Base-by-base conservation (phyloP, 2,329 filamentous ascomycete genomes). In the Cladosporium sp. region DNA sequence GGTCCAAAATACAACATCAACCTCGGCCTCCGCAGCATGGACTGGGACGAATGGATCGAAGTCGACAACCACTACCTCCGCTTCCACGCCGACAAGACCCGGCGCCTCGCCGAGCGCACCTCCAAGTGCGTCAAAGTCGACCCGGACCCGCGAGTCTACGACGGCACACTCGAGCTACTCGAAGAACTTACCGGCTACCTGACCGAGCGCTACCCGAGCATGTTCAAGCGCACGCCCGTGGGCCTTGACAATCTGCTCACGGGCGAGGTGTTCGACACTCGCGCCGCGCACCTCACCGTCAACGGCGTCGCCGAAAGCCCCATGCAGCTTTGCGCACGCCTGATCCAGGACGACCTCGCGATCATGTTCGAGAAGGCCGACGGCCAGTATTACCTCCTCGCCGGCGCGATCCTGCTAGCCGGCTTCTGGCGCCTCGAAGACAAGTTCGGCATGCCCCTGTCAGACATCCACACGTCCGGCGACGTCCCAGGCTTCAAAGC, bases 351-450 rank as follows among this genome's bases (percentile, higher is more conserved):
- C 73, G 92, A 96, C 75, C 79, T 96, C 0, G 91, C 91, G 0
- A 85, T 96, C 64, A 94, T 96, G 91, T 83, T 94, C 70, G 91
- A 95, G 77, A 83, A 82, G 23, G 76, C 82, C 0, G 91, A 96
- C 73, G 91, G 91, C 0, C 87, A 93, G 75, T 94, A 94, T 80
- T 92, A 93, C 75, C 85, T 96, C 0, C 84, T 93, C 1, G 90
- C 91, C 0, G 92, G 91, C 0, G 84, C 89, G 0, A 88, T 95
- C 65, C 82, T 95, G 2, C 83, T 96, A 0, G 85, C 92, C 0
- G 92, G 92, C 0, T 96, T 96, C 82, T 96, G 92, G 92, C 85
- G 91, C 2, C 81, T 96, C 0, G 82, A 87, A 65, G 91, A 96
- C 74, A 96, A 96, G 78, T 86, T 89, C 73, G 89, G 90, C 28